phyloP scores from a whole-genome alignment of 2,329 filamentous ascomycete genomes.

The Lachnellula cervina region DNA sequence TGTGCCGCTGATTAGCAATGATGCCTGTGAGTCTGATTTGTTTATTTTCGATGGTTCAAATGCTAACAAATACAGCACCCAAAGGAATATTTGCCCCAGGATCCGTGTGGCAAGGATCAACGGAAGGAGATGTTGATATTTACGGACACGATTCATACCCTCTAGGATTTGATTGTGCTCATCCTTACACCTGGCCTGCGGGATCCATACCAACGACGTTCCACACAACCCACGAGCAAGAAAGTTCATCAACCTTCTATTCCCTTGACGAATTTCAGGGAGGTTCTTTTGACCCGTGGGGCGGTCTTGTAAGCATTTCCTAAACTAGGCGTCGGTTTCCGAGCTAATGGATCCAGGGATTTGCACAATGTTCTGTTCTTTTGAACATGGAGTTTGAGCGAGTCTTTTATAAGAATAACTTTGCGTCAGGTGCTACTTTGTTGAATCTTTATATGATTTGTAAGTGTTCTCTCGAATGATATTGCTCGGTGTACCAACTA shows the following conservation, averaged over 20 bases:
- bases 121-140: constrained; percentile 29
- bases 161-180: constrained; percentile 41
- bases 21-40: constrained; percentile 42
- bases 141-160: constrained; percentile 41
- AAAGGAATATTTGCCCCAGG: constrained; percentile 29
- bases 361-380: constrained; percentile 60
- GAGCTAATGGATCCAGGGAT: constrained; percentile 40
- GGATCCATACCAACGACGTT: constrained; percentile 52
- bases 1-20: constrained; percentile 72
- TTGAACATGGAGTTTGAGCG: constrained; percentile 70
- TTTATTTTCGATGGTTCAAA: not conserved
- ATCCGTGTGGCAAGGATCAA: constrained; percentile 24
- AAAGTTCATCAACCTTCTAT: constrained; percentile 63
- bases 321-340: not conserved
- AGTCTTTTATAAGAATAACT: constrained; percentile 75
- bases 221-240: constrained; percentile 47
- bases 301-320: constrained; percentile 43
- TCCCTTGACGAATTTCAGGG: constrained; percentile 62
- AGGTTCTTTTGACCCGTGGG: constrained; percentile 70
- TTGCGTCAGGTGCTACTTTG: constrained; percentile 60
- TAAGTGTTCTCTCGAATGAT: constrained; percentile 1
- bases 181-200: constrained; percentile 53
- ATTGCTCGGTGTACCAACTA: constrained; percentile 37
- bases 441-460: constrained; percentile 71
- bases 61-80: not conserved